phyloP scores from a whole-genome alignment of 2,329 filamentous ascomycete genomes.

The Chaetomiaceae sp. region DNA sequence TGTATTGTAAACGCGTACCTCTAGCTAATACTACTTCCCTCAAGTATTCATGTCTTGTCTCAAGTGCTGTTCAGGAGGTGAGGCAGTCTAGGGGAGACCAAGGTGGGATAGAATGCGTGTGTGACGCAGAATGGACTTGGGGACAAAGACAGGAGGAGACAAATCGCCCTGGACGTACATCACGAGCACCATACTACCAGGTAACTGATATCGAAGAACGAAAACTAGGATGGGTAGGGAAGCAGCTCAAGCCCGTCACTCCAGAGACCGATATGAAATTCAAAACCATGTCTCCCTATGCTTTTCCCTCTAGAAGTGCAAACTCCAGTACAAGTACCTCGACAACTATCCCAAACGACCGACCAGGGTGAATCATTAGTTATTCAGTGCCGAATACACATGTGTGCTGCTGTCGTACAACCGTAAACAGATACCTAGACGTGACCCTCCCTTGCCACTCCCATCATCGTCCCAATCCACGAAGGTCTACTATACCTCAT shows the following conservation, averaged over 20 bases:
- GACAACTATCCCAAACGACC: neutral
- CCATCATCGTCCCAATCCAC: too few relatives aligned
- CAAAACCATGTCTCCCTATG: too few relatives aligned
- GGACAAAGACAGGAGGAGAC: too few relatives aligned
- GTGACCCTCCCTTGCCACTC: neutral
- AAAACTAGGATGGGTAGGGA: too few relatives aligned
- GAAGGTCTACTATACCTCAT: neutral
- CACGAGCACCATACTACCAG: too few relatives aligned
- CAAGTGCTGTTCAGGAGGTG: too few relatives aligned
- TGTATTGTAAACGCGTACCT: slow-evolving; percentile 14
- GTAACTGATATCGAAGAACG: too few relatives aligned
- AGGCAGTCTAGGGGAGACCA: neutral
- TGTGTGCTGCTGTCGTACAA: slow-evolving; percentile 3
- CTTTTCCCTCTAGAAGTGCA: too few relatives aligned
- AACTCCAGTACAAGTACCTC: neutral
- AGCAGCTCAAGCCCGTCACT: neutral
- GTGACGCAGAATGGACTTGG: too few relatives aligned
- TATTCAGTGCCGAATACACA: slow-evolving; percentile 3
- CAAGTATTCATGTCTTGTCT: neutral
- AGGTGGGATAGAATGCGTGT: too few relatives aligned
- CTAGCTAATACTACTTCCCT: slow-evolving; percentile 16
- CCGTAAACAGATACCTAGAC: neutral
- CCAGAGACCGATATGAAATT: too few relatives aligned
- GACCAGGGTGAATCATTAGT: slow-evolving; percentile 3
- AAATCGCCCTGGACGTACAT: too few relatives aligned